Evolutionary conservation across 2,329 filamentous ascomycete genomes (phyloP), one percentile per base, ranked within the genome.

Genomic region (Myriosclerotinia scirpicola): DNA sequence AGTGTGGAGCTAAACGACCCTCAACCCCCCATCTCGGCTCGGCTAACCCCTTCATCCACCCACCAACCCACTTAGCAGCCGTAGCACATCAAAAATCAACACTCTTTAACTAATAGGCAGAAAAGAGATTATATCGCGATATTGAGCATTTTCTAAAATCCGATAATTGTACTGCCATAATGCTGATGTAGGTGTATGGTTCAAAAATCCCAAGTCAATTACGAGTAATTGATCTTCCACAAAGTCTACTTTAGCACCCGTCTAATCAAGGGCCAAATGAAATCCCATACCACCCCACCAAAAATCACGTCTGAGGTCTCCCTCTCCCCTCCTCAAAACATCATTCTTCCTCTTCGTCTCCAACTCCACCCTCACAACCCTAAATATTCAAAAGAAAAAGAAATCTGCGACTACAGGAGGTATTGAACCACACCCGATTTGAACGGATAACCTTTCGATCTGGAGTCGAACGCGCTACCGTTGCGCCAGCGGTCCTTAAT

Each of bases 381-480:
- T 8, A 17, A 44, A 15, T 0, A 1, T 0, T 2, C 30, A 30
- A 42, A 54, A 63, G 48, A 9, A 50, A 65, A 64, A 64, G 40
- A 26, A 11, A 4, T 22, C 0, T 1, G 7, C 9, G 40, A 55
- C 1, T 2, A 42, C 3, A 46, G 17, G 67, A 64, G 69, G 68
- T 60, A 66, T 68, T 72, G 70, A 74, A 70, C 69, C 71, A 66
- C 65, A 69, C 71, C 72, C 67, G 73, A 74, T 74, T 74, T 73
- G 72, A 73, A 74, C 72, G 69, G 73, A 73, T 68, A 74, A 74
- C 73, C 73, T 74, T 74, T 71, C 70, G 72, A 70, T 74, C 73
- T 74, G 73, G 73, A 74, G 69, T 73, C 73, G 70, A 67, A 71
- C 70, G 70, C 70, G 70, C 67, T 70, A 70, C 69, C 69, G 69